These are phyloP conservation scores for Glebionis coronaria DNA, from an alignment of 129 eudicot species.

Conservation along the genomic window DNA sequence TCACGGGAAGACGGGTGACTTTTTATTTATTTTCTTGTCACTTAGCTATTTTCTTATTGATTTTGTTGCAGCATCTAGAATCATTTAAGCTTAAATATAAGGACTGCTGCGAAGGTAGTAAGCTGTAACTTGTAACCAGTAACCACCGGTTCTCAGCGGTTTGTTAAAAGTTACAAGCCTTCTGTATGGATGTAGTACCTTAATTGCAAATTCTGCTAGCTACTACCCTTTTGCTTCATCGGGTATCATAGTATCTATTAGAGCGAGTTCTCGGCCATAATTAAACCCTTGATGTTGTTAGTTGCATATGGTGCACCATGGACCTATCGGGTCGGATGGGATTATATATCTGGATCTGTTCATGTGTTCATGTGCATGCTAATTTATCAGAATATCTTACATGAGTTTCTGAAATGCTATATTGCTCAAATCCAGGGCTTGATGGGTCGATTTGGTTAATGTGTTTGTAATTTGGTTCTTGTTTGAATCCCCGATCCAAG, in stretches of 20 bases:
- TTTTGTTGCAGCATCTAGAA: slow-evolving; percentile 31
- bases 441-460: too few relatives aligned
- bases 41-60: not conserved
- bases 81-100: slow-evolving; percentile 4
- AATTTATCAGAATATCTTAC: too few relatives aligned
- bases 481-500: too few relatives aligned
- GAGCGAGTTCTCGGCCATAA: not conserved
- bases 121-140: too few relatives aligned
- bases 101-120: slow-evolving; percentile 13
- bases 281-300: too few relatives aligned
- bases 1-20: too few relatives aligned
- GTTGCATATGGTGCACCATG: not conserved
- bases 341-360: not conserved
- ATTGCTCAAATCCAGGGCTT: not conserved
- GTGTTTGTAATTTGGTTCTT: too few relatives aligned
- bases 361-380: too few relatives aligned
- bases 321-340: not conserved
- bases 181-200: too few relatives aligned
- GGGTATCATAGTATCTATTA: not conserved
- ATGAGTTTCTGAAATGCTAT: not conserved
- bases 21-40: too few relatives aligned
- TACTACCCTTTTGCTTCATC: not conserved
- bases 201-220: not conserved
- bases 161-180: too few relatives aligned
- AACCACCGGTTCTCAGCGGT: too few relatives aligned